Evolutionary conservation across 2,329 filamentous ascomycete genomes (phyloP).

Genomic region (Fusarium sp.): DNA sequence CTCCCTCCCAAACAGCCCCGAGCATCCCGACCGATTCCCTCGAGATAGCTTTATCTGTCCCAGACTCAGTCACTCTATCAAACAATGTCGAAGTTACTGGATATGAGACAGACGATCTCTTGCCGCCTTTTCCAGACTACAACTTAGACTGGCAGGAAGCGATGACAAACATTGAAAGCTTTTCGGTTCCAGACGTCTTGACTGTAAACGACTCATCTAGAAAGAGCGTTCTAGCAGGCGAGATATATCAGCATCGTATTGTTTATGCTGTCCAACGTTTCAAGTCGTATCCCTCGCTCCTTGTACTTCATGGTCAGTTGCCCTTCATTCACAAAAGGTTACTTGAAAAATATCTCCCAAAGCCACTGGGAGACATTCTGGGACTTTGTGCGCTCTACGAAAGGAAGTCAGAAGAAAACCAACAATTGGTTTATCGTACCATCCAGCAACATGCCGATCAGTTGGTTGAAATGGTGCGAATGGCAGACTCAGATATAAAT

Average conservation of each 20-base stretch:
- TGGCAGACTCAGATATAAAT: background rate
- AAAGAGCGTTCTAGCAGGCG: background rate
- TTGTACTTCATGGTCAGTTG: background rate
- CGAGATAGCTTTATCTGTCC: too few relatives aligned
- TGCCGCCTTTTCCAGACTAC: slow-evolving; percentile 1
- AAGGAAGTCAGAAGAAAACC: background rate
- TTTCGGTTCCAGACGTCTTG: background rate
- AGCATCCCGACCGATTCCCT: background rate
- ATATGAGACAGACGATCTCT: background rate
- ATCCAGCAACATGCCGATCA: slow-evolving; percentile 5
- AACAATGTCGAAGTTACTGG: too few relatives aligned
- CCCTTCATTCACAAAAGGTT: background rate
- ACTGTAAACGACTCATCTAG: background rate
- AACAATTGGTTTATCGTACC: background rate
- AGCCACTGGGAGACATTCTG: background rate
- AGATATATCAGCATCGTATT: background rate
- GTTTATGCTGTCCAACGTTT: background rate
- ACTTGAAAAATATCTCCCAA: background rate
- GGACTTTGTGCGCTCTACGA: background rate
- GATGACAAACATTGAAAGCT: background rate
- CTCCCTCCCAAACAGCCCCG: background rate
- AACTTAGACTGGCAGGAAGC: slow-evolving; percentile 4
- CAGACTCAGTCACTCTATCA: too few relatives aligned
- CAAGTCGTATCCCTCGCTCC: background rate
- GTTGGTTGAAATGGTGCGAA: background rate